These are phyloP conservation scores for Asterophora parasitica DNA, from an alignment of 768 basidiomycete species.

Conservation along the genomic window DNA sequence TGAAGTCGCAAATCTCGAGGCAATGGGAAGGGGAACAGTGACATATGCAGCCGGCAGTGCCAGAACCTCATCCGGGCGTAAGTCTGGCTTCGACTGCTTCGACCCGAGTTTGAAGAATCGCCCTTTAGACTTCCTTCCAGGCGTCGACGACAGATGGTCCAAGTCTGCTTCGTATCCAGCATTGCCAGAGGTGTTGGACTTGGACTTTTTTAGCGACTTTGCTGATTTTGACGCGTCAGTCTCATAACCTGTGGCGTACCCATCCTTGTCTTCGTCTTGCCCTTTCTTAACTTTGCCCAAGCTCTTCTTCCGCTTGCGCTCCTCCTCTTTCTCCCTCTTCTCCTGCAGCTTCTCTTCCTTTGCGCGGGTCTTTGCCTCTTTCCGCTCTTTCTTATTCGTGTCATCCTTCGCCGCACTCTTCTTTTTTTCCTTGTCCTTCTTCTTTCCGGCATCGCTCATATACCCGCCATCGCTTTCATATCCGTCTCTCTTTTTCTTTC, in stretches of 20 bases:
- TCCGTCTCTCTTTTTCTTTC: slow-evolving; percentile 41
- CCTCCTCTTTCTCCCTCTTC: slow-evolving; percentile 25
- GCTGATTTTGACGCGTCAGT: slow-evolving; percentile 22
- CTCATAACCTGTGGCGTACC: slow-evolving; percentile 21
- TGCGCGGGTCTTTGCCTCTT: slow-evolving; percentile 18
- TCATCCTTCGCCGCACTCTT: slow-evolving; percentile 19
- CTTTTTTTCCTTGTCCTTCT: slow-evolving; percentile 16
- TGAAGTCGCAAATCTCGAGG: slow-evolving; percentile 41
- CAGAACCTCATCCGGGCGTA: slow-evolving; percentile 24
- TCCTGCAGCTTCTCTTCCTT: slow-evolving; percentile 24
- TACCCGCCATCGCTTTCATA: slow-evolving; percentile 29
- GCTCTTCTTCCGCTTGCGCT: slow-evolving; percentile 32
- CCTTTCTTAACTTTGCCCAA: slow-evolving; percentile 18
- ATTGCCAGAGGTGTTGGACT: slow-evolving; percentile 20
- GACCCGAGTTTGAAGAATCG: slow-evolving; percentile 42
- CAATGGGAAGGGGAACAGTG: slow-evolving; percentile 39
- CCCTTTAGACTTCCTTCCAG: slow-evolving; percentile 32
- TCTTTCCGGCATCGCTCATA: slow-evolving; percentile 28
- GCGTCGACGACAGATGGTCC: slow-evolving; percentile 24
- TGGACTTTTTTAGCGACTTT: slow-evolving; percentile 25
- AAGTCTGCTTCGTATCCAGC: slow-evolving; percentile 38
- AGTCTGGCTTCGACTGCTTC: slow-evolving; percentile 33
- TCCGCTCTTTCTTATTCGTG: slow-evolving; percentile 23
- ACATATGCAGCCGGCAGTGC: slow-evolving; percentile 16
- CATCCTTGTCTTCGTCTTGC: slow-evolving; percentile 16